A percentile compares a stretch with the other conserved stretches of the same genome.
Conservation (phyloP, 2,329 filamentous ascomycete genomes). For the Fusarium nelsonii region DNA sequence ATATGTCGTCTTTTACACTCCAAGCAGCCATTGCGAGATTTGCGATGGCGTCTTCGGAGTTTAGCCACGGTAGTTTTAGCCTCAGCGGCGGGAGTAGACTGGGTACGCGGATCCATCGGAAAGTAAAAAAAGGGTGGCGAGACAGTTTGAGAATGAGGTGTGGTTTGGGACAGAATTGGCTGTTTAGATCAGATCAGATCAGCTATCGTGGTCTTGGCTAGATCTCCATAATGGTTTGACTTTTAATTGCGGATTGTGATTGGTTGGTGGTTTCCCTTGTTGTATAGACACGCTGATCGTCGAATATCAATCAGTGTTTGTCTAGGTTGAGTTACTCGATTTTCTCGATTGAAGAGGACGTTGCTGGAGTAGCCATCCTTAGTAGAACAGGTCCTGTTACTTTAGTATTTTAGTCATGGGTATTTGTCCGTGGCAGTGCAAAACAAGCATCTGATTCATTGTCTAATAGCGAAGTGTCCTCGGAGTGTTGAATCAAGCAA, state of each 20-base stretch:
- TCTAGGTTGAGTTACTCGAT: background rate
- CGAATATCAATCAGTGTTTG: background rate
- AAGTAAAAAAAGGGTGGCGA: background rate
- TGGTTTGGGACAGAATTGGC: slow-evolving; percentile 10
- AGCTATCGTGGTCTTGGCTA: slow-evolving; percentile 2
- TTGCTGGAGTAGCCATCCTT: background rate
- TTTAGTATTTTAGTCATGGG: background rate
- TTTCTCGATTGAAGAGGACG: background rate
- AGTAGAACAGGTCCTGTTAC: background rate
- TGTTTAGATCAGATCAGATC: slow-evolving; percentile 2
- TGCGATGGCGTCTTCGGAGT: slow-evolving; percentile 55
- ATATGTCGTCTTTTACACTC: slow-evolving; percentile 58
- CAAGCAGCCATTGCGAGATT: slow-evolving; percentile 57
- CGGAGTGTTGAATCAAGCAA: background rate
- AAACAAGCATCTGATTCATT: background rate
- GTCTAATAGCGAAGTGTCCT: background rate
- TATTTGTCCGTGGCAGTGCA: background rate
- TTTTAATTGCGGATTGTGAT: slow-evolving; percentile 3
- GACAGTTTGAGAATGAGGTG: background rate
- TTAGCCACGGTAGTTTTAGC: slow-evolving; percentile 43
- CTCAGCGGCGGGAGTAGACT: slow-evolving; percentile 30
- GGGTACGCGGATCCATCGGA: slow-evolving; percentile 40
- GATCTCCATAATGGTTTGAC: background rate
- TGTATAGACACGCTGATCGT: background rate
- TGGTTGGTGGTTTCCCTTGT: background rate